Evolutionary conservation across 768 basidiomycete genomes (phyloP), one percentile per base, ranked within the genome.

Genomic region (Suillus weaverae): DNA sequence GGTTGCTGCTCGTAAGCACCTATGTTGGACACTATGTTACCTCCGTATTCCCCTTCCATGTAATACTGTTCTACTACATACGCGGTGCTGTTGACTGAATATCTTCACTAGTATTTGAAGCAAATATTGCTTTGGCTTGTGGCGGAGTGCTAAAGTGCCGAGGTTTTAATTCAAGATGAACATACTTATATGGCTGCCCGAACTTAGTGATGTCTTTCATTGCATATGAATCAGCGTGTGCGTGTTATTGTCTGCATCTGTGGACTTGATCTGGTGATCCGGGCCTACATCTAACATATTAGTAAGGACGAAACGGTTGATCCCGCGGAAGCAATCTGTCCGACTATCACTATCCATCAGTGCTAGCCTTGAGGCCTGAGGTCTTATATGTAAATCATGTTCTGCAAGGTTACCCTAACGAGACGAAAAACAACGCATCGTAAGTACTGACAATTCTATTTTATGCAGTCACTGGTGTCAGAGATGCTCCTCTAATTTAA

Each of bases 1-100:
- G 80, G 82, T 26, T 91, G 90, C 69, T 88, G 88, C 73, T 84
- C 80, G 77, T 81, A 68, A 80, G 57, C 63, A 30, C 39, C 26
- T 41, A 41, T 20, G 18, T 59, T 41, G 57, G 57, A 59, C 36
- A 11, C 38, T 41, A 39, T 18, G 57, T 59, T 63, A 43, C 60
- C 60, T 43, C 57, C 62, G 39, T 63, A 61, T 36, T 63, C 57
- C 60, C 60, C 60, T 62, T 62, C 57, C 18, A 30, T 59, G 57
- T 59, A 59, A 59, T 41, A 59, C 57, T 41, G 39, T 59, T 32
- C 36, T 39, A 57, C 36, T 13, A 36, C 55, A 22, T 56, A 38
- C 35, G 11, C 35, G 55, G 55, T 38, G 35, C 55, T 36, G n/a
- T 56, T 38, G 55, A 56, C 55, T 36, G 35, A 36, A 56, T 56